Percentiles rank a stretch among this genome's conserved stretches.
Evolutionary conservation across 2,329 filamentous ascomycete species (phyloP).

Genomic region (Saccharata proteae): DNA sequence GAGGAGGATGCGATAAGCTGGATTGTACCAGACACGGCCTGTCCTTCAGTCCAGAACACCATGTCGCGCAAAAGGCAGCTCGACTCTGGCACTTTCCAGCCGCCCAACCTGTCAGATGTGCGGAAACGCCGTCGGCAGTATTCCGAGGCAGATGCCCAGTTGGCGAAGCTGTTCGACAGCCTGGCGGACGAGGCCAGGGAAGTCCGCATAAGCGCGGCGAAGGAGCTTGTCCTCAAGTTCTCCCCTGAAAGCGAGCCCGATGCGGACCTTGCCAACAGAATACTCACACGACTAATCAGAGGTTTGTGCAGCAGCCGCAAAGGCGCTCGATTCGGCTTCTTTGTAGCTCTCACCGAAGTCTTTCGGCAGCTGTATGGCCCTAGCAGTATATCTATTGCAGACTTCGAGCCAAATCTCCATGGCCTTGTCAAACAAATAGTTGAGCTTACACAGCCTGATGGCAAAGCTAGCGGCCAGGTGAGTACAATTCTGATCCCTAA

Average conservation of each 20-base stretch:
- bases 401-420: conserved; percentile 25
- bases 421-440: conserved; percentile 40
- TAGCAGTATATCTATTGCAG: conserved; percentile 17
- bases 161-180: conserved; percentile 34
- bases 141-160: conserved; percentile 28
- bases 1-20: no score
- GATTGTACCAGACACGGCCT: no score
- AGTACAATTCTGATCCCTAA: no score
- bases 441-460: conserved; percentile 38
- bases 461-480: conserved; percentile 43
- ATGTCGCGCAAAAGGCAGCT: conserved; percentile 8
- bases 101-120: conserved; percentile 12
- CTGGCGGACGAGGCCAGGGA: conserved; percentile 34
- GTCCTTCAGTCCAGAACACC: no score
- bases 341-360: conserved; percentile 74
- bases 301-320: conserved; percentile 85
- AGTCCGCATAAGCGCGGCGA: conserved; percentile 32
- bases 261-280: conserved; percentile 26
- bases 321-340: conserved; percentile 79
- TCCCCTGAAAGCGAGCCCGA: conserved; percentile 25
- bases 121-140: conserved; percentile 23
- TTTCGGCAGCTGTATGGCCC: conserved; percentile 55
- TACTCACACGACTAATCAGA: conserved; percentile 51
- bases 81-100: no score
- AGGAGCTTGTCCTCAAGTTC: conserved; percentile 30